Evolutionary conservation across 1,284 basidiomycete genomes (phyloP), one percentile per base, ranked within the genome.

Genomic region (Grifola frondosa): DNA sequence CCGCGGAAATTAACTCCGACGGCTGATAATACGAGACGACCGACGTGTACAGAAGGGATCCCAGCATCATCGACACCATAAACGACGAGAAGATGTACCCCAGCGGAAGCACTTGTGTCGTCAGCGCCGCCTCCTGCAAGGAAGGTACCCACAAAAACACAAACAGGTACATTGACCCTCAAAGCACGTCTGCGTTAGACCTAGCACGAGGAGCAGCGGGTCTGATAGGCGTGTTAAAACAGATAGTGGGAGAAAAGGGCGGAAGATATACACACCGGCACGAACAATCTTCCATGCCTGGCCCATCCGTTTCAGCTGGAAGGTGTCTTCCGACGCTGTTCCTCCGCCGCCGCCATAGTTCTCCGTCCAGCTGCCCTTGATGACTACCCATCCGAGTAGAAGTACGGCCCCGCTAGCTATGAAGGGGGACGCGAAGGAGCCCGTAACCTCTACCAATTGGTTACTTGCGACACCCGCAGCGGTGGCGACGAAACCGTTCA

Each of bases 121-220:
- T 54, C 11, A 50, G 41, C 11, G 78, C 70, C n/a, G 67, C 66
- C 58, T 85, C 80, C 63, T 88, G 83, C 8, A 88, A 67, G 1
- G 79, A 73, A 1, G 85, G 84, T 0, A 88, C 86, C 85, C 85
- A 88, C 48, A 84, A 71, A 66, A 88, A 88, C 52, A 88, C 86
- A 63, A 88, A 88, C 44, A 88, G 75, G 61, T 88, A 88, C 84
- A 88, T 85, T 6, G 82, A 85, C 1, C 85, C 57, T 88, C 85
- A 57, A 88, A 88, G 59, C 81, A 84, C 1, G 85, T 88, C 59
- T 88, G 85, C 0, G 80, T 81, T 39, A 86, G 65, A 12, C 84
- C 82, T n/a, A 88, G 73, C n/a, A 75, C 74, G 44, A 86, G 64
- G 12, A 88, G 70, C 19, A 77, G 60, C 1, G 77, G 72, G 56